These are phyloP conservation scores for Kewa caespitosa DNA, from an alignment of 179 eudicot genomes.

Conservation along the genomic window DNA sequence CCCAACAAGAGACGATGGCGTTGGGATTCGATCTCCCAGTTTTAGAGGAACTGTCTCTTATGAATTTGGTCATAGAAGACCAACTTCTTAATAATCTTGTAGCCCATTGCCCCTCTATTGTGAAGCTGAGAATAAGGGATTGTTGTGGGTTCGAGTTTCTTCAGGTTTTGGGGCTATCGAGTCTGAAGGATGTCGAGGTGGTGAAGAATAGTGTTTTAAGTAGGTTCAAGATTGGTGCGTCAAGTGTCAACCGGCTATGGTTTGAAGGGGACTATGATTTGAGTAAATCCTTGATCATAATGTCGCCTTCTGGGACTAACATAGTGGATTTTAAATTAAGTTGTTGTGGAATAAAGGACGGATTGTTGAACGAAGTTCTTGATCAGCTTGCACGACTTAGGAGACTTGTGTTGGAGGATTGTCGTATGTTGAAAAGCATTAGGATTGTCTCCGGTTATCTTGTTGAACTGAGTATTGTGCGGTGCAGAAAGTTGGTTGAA, in stretches of 20 bases:
- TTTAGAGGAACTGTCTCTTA: neutral
- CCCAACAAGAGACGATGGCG: neutral
- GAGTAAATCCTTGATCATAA: neutral
- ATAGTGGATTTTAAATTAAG: conserved; percentile 4
- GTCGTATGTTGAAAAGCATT: conserved; percentile 2
- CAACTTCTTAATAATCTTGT: neutral
- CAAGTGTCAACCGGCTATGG: neutral
- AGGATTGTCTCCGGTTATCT: conserved; percentile 5
- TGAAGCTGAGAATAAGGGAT: neutral
- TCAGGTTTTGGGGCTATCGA: neutral
- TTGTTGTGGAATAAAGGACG: conserved; percentile 5
- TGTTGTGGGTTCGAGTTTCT: neutral
- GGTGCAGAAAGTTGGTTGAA: conserved; percentile 3
- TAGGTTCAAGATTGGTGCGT: neutral
- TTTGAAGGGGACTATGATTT: neutral
- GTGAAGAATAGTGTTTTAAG: neutral
- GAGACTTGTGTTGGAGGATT: neutral
- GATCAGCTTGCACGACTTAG: neutral
- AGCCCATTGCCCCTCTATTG: neutral
- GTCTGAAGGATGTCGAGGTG: neutral
- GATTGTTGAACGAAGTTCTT: neutral
- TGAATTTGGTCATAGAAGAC: neutral
- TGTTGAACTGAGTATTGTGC: neutral
- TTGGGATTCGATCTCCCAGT: neutral
- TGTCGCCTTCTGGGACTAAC: neutral